Percentiles rank a stretch among this genome's conserved stretches.
phyloP scores from a whole-genome alignment of 2,329 filamentous ascomycete species.

The Calonectria henricotiae region DNA sequence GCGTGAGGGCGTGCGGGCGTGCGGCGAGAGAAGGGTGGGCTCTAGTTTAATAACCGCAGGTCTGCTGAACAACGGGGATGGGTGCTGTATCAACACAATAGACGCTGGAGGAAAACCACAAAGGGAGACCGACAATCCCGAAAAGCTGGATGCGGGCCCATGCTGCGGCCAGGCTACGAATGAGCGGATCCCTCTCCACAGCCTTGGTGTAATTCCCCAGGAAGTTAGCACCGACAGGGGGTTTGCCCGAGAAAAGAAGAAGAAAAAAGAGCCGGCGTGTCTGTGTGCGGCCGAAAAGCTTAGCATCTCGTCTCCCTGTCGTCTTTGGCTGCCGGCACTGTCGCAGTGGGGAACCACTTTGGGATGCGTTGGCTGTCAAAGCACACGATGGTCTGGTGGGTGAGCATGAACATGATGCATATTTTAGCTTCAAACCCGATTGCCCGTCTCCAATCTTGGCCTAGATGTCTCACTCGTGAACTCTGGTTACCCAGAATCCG shows the following conservation, averaged over 20 bases:
- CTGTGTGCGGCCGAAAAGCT: constrained; percentile 13
- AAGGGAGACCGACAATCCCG: constrained; percentile 17
- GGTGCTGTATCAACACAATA: too few relatives aligned
- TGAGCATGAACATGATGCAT: constrained; percentile 8
- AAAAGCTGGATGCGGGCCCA: constrained; percentile 22
- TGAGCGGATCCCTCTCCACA: constrained; percentile 15
- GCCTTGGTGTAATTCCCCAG: constrained; percentile 49
- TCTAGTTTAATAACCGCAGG: not conserved
- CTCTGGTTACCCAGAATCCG: constrained; percentile 5
- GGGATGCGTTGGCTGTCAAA: constrained; percentile 20
- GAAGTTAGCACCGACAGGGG: constrained; percentile 28
- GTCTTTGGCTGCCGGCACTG: not conserved
- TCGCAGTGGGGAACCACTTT: constrained; percentile 11
- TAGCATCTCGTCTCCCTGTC: constrained; percentile 2
- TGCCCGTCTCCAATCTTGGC: not conserved
- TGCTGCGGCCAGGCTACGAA: constrained; percentile 19
- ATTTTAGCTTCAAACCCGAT: constrained; percentile 1
- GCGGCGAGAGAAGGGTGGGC: not conserved
- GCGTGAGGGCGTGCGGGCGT: constrained; percentile 6
- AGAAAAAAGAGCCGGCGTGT: not conserved
- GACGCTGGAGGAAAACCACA: not conserved
- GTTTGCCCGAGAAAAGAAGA: not conserved
- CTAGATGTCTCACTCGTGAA: not conserved
- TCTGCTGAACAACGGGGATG: too few relatives aligned
- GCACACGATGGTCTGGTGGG: constrained; percentile 10